phyloP scores from a whole-genome alignment of 352 stramenopile genomes.

The Pythium utonaiense region DNA sequence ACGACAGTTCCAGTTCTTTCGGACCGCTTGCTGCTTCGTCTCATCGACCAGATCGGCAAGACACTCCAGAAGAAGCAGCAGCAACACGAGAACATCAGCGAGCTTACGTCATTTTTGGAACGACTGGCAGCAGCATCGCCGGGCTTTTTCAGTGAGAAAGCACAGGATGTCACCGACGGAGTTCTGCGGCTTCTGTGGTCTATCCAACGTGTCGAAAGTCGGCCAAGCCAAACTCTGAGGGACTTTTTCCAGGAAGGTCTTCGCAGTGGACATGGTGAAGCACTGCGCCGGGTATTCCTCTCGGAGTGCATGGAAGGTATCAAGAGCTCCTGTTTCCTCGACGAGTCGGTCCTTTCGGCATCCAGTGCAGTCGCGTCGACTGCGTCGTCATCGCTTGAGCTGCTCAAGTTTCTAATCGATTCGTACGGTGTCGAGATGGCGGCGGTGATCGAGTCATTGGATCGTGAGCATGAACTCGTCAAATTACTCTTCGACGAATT shows the following conservation, averaged over 20 bases:
- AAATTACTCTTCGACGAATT: conserved; percentile 82
- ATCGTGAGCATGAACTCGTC: conserved; percentile 69
- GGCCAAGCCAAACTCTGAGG: conserved; percentile 53
- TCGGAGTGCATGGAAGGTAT: conserved; percentile 75
- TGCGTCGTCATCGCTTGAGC: conserved; percentile 71
- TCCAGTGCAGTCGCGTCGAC: conserved; percentile 29
- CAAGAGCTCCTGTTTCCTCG: conserved; percentile 60
- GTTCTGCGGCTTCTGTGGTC: conserved; percentile 80
- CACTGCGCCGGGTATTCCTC: conserved; percentile 62
- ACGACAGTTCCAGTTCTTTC: conserved; percentile 70
- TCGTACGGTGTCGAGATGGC: conserved; percentile 73
- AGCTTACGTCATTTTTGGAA: conserved; percentile 80
- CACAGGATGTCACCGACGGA: conserved; percentile 50
- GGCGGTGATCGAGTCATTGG: conserved; percentile 64
- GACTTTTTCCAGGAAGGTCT: conserved; percentile 84
- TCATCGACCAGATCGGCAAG: conserved; percentile 65
- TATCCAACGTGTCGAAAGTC: conserved; percentile 70
- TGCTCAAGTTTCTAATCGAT: conserved; percentile 86
- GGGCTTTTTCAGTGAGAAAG: conserved; percentile 70
- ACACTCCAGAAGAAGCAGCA: conserved; percentile 46
- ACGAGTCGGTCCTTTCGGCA: conserved; percentile 19
- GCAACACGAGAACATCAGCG: conserved; percentile 57
- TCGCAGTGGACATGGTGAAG: conserved; percentile 65
- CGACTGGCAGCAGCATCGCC: conserved; percentile 60
- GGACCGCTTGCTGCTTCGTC: conserved; percentile 62